Conservation (phyloP, 345 rosid genomes). For the Mallotus nudiflorus region DNA sequence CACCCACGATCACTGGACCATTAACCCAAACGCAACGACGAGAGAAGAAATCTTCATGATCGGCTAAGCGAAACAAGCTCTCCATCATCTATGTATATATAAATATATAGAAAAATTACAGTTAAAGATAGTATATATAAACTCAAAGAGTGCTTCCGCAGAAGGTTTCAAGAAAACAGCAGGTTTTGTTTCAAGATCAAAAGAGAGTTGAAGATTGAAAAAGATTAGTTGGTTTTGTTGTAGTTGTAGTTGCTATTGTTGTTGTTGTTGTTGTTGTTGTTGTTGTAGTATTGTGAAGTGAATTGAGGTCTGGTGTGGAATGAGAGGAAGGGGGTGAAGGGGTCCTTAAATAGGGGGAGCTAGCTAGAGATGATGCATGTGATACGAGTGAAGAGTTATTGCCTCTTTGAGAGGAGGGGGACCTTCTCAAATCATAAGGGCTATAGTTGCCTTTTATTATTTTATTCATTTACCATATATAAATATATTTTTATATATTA, state of each 20-base stretch:
- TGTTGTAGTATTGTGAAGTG: neutral
- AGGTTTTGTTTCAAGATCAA: neutral
- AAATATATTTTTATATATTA: no score
- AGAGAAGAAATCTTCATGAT: slow-evolving; percentile 28
- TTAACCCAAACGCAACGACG: slow-evolving; percentile 41
- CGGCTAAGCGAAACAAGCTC: slow-evolving; percentile 13
- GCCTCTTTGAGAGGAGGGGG: slow-evolving; percentile 3
- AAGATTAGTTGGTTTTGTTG: neutral
- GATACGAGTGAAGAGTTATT: slow-evolving; percentile 9
- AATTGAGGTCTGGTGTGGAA: slow-evolving; percentile 11
- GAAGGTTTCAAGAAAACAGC: neutral
- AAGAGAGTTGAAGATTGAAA: neutral
- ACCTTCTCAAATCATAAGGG: slow-evolving; percentile 28
- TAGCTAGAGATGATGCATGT: neutral
- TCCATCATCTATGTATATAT: slow-evolving; percentile 5
- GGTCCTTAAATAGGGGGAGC: slow-evolving; percentile 12
- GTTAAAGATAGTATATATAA: no score
- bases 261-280: neutral
- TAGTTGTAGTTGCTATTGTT: neutral
- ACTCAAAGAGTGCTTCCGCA: neutral
- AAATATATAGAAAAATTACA: neutral
- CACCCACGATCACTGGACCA: slow-evolving; percentile 48
- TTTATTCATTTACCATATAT: no score
- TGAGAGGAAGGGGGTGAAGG: neutral
- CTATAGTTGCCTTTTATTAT: slow-evolving; percentile 7